phyloP scores from a whole-genome alignment of 495 filamentous ascomycete species.

The Aspergillus saccharolyticus region DNA sequence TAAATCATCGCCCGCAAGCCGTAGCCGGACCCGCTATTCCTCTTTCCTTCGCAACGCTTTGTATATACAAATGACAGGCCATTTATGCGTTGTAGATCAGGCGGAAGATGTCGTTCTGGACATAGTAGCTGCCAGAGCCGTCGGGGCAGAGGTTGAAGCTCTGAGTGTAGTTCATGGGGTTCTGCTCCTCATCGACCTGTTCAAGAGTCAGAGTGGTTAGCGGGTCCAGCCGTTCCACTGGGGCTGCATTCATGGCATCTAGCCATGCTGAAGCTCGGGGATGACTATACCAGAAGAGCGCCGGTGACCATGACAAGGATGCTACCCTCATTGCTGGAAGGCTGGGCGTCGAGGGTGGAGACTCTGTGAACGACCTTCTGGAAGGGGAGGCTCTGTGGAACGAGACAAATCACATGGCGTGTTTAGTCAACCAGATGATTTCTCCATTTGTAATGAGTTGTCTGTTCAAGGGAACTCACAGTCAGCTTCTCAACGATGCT shows the following conservation, averaged over 20 bases:
- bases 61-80: too few relatives aligned
- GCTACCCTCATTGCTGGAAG: conserved; percentile 50
- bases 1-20: too few relatives aligned
- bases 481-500: conserved; percentile 71
- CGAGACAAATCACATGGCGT: not conserved
- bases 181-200: conserved; percentile 75
- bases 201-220: not conserved
- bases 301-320: conserved; percentile 86
- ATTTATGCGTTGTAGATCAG: conserved; percentile 55
- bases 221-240: not conserved
- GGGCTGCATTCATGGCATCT: not conserved
- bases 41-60: too few relatives aligned
- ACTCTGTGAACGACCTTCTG: conserved; percentile 67
- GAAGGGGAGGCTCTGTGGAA: conserved; percentile 59
- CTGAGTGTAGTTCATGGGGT: conserved; percentile 82
- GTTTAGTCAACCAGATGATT: conserved; percentile 9
- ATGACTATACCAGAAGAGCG: conserved; percentile 61
- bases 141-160: conserved; percentile 75
- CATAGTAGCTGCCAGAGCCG: conserved; percentile 63
- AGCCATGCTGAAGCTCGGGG: too few relatives aligned
- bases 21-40: too few relatives aligned
- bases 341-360: conserved; percentile 71
- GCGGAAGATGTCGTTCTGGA: conserved; percentile 90
- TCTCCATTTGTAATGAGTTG: not conserved
- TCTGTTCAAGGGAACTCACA: conserved; percentile 42